Conservation (phyloP, 352 stramenopile genomes). For the Globisporangium camurandrum region DNA sequence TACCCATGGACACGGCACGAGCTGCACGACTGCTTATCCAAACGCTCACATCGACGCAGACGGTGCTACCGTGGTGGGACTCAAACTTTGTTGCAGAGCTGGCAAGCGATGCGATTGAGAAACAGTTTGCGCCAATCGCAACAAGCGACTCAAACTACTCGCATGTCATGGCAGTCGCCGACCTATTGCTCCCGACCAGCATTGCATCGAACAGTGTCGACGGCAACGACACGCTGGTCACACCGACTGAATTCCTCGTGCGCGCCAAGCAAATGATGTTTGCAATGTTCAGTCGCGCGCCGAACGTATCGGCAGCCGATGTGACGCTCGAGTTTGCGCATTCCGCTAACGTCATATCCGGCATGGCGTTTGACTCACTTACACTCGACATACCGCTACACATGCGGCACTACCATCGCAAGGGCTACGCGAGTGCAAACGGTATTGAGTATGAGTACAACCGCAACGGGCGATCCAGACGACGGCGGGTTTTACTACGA, state of each 20-base stretch:
- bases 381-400: slow-evolving; percentile 6
- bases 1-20: not conserved
- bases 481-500: slow-evolving; percentile 5
- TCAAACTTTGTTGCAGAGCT: not conserved
- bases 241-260: not conserved
- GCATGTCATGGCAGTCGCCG: not conserved
- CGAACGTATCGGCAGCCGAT: slow-evolving; percentile 4
- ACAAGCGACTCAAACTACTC: not conserved
- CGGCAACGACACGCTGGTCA: not conserved
- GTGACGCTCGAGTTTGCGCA: slow-evolving; percentile 1
- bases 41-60: slow-evolving; percentile 1
- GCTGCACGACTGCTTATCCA: slow-evolving; percentile 1
- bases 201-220: not conserved
- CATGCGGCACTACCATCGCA: not conserved
- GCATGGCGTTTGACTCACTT: slow-evolving; percentile 3
- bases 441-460: slow-evolving; percentile 1
- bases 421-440: not conserved
- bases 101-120: not conserved
- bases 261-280: slow-evolving; percentile 1
- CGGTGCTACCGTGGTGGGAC: slow-evolving; percentile 2
- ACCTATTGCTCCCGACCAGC: not conserved
- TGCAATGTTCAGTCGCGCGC: not conserved
- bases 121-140: not conserved
- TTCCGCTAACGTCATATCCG: too few species aligned
- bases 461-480: not conserved